Conservation (phyloP, 441 rosid species). For the Croton laevigatus region DNA sequence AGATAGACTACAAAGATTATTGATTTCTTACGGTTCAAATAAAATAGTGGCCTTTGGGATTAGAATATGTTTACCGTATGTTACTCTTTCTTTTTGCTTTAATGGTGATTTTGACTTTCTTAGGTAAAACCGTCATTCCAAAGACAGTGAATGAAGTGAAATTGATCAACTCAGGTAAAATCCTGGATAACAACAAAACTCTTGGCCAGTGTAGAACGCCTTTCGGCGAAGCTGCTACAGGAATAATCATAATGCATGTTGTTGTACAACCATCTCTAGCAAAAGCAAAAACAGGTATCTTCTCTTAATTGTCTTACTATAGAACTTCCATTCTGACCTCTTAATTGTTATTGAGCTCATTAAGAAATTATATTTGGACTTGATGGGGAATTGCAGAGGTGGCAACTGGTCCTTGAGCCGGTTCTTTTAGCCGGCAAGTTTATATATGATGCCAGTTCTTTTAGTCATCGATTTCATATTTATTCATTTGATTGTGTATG, state of each 20-base stretch:
- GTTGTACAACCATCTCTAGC: slow-evolving; percentile 81
- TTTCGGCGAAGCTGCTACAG: slow-evolving; percentile 60
- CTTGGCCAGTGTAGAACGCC: slow-evolving; percentile 84
- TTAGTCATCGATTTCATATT: not conserved
- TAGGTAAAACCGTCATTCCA: slow-evolving; percentile 77
- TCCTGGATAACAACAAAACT: slow-evolving; percentile 77
- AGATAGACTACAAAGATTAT: not conserved
- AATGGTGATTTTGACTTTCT: slow-evolving; percentile 19
- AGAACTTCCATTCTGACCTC: slow-evolving; percentile 1
- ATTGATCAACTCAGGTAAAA: slow-evolving; percentile 80
- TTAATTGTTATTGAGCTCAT: slow-evolving; percentile 2
- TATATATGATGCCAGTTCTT: not conserved
- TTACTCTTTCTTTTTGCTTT: slow-evolving; percentile 5
- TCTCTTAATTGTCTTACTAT: slow-evolving; percentile 4
- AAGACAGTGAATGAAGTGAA: slow-evolving; percentile 78
- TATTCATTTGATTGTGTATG: not conserved
- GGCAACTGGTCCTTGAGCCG: not conserved
- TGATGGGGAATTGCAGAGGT: not conserved
- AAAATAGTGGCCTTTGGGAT: not conserved
- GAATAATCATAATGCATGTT: slow-evolving; percentile 64
- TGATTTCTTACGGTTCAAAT: not conserved
- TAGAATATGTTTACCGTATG: slow-evolving; percentile 5
- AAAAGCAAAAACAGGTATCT: slow-evolving; percentile 63
- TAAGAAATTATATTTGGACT: slow-evolving; percentile 1
- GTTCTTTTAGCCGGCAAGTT: no score